Base-by-base conservation (phyloP, 1,284 basidiomycete species). In the Cryptococcus deneoformans region DNA sequence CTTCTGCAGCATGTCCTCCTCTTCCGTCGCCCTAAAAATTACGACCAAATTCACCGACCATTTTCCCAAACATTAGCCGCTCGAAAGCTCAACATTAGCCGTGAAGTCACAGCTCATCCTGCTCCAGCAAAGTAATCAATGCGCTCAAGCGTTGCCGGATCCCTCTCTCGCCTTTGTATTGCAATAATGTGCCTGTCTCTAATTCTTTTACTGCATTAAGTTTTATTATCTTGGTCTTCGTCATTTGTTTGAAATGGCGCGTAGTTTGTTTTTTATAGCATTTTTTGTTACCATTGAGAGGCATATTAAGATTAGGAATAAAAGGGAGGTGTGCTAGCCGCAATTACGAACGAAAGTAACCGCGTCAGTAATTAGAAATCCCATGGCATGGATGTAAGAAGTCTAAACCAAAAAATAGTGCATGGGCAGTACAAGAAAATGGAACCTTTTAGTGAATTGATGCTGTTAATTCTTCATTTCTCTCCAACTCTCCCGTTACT, bases 21-120 rank as follows among this genome's bases (percentile, higher is more conserved):
- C 47, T 76, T 76, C 68, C 69, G 74, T 38, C 68, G 74, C 43
- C 74, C 72, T 29, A 76, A 71, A 61, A 64, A 74, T 58, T 76
- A 72, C 62, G 73, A 76, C 60, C 53, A 58, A 14, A 50, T 66
- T 36, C 69, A 73, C 60, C 71, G 68, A 1, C 70, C 70, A n/a
- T 69, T 74, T 57, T 66, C 64, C 20, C 53, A 60, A 40, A 54
- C 57, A 9, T 39, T 53, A 47, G 46, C 46, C 20, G 46, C 46
- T 29, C 46, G 46, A 16, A 36, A 47, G 46, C 46, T 47, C 46
- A 47, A 47, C 34, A 47, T 47, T 12, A 42, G 40, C 40, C 3
- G 40, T 16, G 16, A 42, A 16, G 40, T 42, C 40, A 0, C 29
- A 29, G 40, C 40, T 12, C 40, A 5, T 16, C 40, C 40, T 16